phyloP scores from a whole-genome alignment of 805 yeast species.

The Cyberlindnera suaveolens region DNA sequence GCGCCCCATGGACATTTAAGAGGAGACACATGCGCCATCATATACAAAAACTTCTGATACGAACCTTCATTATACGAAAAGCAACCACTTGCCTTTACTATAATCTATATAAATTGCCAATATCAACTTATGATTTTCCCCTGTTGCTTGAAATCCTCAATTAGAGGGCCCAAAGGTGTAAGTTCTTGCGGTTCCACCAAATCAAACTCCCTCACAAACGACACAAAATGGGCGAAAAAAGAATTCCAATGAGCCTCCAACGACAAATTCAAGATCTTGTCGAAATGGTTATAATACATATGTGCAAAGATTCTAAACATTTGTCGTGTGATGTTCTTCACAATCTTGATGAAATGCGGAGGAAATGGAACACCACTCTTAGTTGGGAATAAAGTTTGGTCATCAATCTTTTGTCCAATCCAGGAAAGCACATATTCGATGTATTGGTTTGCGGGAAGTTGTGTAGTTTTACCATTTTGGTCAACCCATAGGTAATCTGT shows the following conservation, averaged over 20 bases:
- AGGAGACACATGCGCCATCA: too few species aligned
- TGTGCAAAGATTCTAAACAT: conserved; percentile 96
- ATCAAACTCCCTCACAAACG: conserved; percentile 79
- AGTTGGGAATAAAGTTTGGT: conserved; percentile 88
- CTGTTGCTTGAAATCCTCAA: conserved; percentile 75
- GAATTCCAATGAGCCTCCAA: conserved; percentile 98
- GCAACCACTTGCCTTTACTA: too few species aligned
- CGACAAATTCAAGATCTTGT: conserved; percentile 83
- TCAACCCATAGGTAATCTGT: conserved; percentile 91
- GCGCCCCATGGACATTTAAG: too few species aligned
- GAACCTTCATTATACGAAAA: too few species aligned
- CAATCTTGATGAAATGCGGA: conserved; percentile 71
- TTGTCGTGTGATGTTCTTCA: conserved; percentile 82
- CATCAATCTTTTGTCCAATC: conserved; percentile 83
- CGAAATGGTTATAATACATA: conserved; percentile 91
- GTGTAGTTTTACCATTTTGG: conserved; percentile 68
- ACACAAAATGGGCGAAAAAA: conserved; percentile 88
- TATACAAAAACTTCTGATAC: too few species aligned
- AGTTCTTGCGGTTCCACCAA: conserved; percentile 75
- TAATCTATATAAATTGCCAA: not conserved
- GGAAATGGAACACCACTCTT: conserved; percentile 86
- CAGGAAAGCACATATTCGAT: conserved; percentile 88
- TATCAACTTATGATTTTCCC: conserved; percentile 56
- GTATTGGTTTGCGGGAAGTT: conserved; percentile 88
- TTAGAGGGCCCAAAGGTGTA: conserved; percentile 70